Conservation (phyloP, 2,329 filamentous ascomycete species). For the Pezicula radicicola region DNA sequence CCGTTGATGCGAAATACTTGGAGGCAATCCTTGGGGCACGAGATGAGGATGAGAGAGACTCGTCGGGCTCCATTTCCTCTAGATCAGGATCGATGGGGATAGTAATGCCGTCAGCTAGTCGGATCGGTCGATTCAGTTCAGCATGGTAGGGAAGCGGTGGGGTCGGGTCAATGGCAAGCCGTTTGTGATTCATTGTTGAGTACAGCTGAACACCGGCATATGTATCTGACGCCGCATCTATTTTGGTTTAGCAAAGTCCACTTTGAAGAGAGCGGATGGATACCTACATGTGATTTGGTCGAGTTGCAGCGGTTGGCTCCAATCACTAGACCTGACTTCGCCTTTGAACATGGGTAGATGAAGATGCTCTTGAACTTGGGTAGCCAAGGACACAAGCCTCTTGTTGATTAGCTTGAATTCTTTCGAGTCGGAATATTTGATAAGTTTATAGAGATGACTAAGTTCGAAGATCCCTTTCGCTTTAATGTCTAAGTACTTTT, state of each 20-base stretch:
- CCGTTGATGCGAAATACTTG: conserved; percentile 5
- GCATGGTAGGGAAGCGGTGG: conserved; percentile 69
- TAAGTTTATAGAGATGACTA: conserved; percentile 75
- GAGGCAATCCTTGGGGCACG: neutral
- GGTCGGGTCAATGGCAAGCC: conserved; percentile 61
- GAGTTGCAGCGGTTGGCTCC: conserved; percentile 60
- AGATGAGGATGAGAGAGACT: neutral
- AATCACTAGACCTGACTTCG: conserved; percentile 69
- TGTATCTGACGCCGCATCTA: conserved; percentile 78
- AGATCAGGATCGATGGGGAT: conserved; percentile 21
- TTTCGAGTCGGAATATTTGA: conserved; percentile 58
- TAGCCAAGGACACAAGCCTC: conserved; percentile 60
- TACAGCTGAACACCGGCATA: conserved; percentile 78
- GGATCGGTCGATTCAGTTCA: conserved; percentile 65
- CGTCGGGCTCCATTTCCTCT: conserved; percentile 22
- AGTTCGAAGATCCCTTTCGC: conserved; percentile 73
- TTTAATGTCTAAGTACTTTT: conserved; percentile 61
- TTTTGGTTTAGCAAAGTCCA: conserved; percentile 25
- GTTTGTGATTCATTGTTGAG: conserved; percentile 65
- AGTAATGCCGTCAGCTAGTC: conserved; percentile 43
- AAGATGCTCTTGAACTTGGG: conserved; percentile 68
- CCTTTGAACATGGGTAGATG: conserved; percentile 75
- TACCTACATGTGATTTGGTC: conserved; percentile 68
- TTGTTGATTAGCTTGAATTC: conserved; percentile 61
- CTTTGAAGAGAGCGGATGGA: conserved; percentile 6